Evolutionary conservation across 805 yeast species (phyloP).

Genomic region (Saccharomycopsis javanensis): DNA sequence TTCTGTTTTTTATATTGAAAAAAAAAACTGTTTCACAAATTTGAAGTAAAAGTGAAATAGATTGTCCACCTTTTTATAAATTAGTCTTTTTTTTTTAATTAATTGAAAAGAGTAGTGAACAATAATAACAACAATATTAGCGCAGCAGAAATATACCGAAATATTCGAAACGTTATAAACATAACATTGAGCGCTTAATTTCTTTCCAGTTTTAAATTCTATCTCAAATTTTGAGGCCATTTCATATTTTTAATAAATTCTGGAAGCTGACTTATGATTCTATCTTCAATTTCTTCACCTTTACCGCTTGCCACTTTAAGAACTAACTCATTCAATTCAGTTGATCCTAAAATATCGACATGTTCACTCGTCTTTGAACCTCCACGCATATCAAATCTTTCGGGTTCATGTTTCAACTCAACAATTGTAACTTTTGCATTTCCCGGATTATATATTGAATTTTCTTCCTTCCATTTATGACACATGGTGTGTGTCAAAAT

Average conservation of each 20-base stretch:
- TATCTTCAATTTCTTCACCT: constrained; percentile 57
- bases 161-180: too few species aligned
- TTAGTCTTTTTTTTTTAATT: too few species aligned
- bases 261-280: constrained; percentile 46
- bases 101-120: too few species aligned
- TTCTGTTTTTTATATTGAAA: too few species aligned
- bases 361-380: constrained; percentile 98
- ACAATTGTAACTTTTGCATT: constrained; percentile 63
- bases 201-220: background rate
- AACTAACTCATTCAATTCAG: constrained; percentile 81
- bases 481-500: constrained; percentile 80
- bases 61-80: too few species aligned
- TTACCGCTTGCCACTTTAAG: constrained; percentile 74
- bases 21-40: too few species aligned
- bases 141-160: too few species aligned
- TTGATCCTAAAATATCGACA: constrained; percentile 90
- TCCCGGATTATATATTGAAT: constrained; percentile 73
- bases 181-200: too few species aligned
- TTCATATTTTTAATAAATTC: constrained; percentile 52
- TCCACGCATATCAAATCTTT: constrained; percentile 86
- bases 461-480: constrained; percentile 71
- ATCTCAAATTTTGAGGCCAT: background rate
- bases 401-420: constrained; percentile 91
- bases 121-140: too few species aligned
- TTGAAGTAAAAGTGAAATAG: too few species aligned